Evolutionary conservation across 2,329 filamentous ascomycete genomes (phyloP), one percentile per base, ranked within the genome.

Genomic region (Fusarium keratoplasticum): DNA sequence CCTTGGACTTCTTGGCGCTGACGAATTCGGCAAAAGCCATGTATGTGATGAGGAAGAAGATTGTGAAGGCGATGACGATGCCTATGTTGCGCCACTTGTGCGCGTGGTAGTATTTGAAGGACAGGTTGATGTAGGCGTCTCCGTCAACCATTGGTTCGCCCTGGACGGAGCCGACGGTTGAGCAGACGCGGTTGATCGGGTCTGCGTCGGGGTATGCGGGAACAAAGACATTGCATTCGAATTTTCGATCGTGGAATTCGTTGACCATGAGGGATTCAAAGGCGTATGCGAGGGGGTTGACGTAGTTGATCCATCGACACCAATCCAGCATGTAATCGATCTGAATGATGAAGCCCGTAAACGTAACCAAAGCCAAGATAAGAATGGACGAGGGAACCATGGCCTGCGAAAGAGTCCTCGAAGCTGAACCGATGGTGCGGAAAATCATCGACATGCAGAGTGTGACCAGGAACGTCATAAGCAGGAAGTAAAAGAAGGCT

Each of bases 231-330:
- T 79, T 50, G 40, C 78, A 80, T 3, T 64, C n/a, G 31, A 80
- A 80, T 0, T 75, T 52, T 1, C 78, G 74, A 3, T 67, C 70
- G n/a, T 78, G 71, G 64, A 93, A 93, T 79, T 94, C 92, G 76
- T 93, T 93, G 65, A 89, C 83, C 89, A 91, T 90, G 29, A 92
- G 82, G 1, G 86, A 84, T 71, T 93, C 91, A 73, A 93, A 94
- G 0, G 86, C 89, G 70, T 93, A 93, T 0, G 87, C 87, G 9
- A 93, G 86, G 2, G 90, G 90, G 66, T 92, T 87, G 55, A 92
- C 82, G 73, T 91, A 92, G 68, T 89, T 89, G 68, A 93, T 91
- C 91, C 91, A 93, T 42, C 88, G 83, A 42, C 89, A 89, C 90
- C 91, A 93, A 1, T 86, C 89, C 14, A 89, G 84, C 89, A 90